Conservation (phyloP, 1,139 yeast species). For the Tardiomyces depauwii region DNA sequence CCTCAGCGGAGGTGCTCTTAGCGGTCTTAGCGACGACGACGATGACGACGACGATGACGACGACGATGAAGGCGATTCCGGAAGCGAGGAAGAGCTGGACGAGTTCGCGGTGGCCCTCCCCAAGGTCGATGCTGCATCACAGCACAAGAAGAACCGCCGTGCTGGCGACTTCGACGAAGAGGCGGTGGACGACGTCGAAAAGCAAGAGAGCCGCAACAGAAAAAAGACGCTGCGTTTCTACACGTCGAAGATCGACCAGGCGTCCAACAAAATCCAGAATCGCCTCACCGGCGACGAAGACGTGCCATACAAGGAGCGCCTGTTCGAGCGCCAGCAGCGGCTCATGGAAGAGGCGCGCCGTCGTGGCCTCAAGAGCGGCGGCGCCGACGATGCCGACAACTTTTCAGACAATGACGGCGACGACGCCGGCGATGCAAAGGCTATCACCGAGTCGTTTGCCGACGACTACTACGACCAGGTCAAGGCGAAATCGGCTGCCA, state of each 20-base stretch:
- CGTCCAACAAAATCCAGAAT: slow-evolving; percentile 35
- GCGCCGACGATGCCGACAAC: slow-evolving; percentile 41
- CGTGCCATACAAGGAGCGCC: slow-evolving; percentile 84
- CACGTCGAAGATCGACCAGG: slow-evolving; percentile 88
- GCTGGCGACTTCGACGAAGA: slow-evolving; percentile 52
- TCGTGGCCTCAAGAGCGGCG: slow-evolving; percentile 61
- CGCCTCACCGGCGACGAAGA: slow-evolving; percentile 63
- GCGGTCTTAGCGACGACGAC: slow-evolving; percentile 16
- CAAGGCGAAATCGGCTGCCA: slow-evolving; percentile 35
- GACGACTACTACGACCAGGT: slow-evolving; percentile 44
- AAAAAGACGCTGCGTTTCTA: slow-evolving; percentile 85
- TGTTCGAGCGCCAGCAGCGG: slow-evolving; percentile 80
- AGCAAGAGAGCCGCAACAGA: slow-evolving; percentile 74
- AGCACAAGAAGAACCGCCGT: slow-evolving; percentile 8
- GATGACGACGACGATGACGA: slow-evolving; percentile 9
- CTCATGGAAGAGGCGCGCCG: slow-evolving; percentile 78
- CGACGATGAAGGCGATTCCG: no score
- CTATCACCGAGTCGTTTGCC: slow-evolving; percentile 3
- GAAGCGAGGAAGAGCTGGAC: slow-evolving; percentile 3
- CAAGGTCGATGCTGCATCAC: slow-evolving; percentile 3
- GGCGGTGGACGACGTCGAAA: slow-evolving; percentile 61
- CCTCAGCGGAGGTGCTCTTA: no score
- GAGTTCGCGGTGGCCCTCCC: slow-evolving; percentile 25
- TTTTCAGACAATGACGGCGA: slow-evolving; percentile 40
- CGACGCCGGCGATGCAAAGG: slow-evolving; percentile 38